Evolutionary conservation across 257 asterid genomes (phyloP), one percentile per base, ranked within the genome.

Genomic region (Solanum dulcamara): DNA sequence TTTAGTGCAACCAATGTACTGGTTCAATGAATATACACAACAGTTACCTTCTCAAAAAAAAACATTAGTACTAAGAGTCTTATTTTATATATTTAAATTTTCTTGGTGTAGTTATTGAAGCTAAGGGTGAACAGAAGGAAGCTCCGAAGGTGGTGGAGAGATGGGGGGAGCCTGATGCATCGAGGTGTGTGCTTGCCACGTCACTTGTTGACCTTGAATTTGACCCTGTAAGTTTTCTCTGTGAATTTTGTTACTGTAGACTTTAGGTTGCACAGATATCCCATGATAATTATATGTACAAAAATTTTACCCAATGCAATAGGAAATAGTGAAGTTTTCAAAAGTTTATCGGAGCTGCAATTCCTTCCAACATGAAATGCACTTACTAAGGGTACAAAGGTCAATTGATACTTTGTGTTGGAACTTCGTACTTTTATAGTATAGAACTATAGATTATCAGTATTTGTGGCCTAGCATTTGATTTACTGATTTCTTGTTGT

Each of bases 81-180:
- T 64, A 13, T 1, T 28, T 28, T 28, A 44, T 44, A 44, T 62
- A 5, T 13, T 28, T 13, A 28, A 62, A 28, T 26, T 5, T 28
- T 13, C 11, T 64, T 64, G 59, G 46, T 85, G 82, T 90, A 96
- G 99, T 94, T 81, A 81, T 94, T 67, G 98, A 96, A 91, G 91
- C 94, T 20, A 89, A 90, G 46, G 91, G 87, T 9, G 90, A 89
- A 46, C 91, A 84, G 60, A 88, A 88, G 74, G 94, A 89, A 80
- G 91, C 88, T 89, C 90, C 95, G 2, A 90, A 88, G 88, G 90
- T 96, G 88, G 97, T 94, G 84, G 96, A 93, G 84, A 89, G 92
- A 37, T 96, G 99, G 99, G 99, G 99, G 3, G 97, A 93, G 6
- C 97, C 98, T 66, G 95, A 94, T 89, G 77, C 97, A 10, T 89